Evolutionary conservation across 2,329 filamentous ascomycete genomes (phyloP), one percentile per base, ranked within the genome.

Genomic region (Venturiaceae sp.): DNA sequence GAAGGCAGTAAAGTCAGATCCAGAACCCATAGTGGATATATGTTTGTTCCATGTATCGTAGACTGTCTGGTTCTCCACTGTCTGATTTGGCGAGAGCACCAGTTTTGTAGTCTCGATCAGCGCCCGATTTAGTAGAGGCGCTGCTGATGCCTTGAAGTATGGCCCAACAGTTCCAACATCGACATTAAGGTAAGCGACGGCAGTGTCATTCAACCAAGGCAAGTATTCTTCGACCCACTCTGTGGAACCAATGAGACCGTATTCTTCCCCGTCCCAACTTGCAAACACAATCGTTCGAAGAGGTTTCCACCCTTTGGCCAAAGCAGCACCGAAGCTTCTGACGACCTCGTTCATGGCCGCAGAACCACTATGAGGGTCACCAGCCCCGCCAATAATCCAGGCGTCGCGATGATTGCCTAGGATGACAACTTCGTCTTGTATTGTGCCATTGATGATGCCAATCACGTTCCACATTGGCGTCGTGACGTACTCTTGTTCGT

Each of bases 141-240:
- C 88, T 0, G 88, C 88, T 0, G 81, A 75, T 16, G 83, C 80
- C 1, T 66, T 65, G 66, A 94, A 90, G n/a, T 77, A 59, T 0
- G 82, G 80, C 0, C 90, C 88, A 5, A 76, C 69, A 3, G 86
- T 80, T 32, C 86, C 88, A 5, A 90, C 84, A 65, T 96, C 92
- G 58, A 95, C 83, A 69, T 96, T 95, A 62, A 96, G 72, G 67
- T 95, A 95, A 9, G 90, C 90, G 16, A 96, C 81, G 59, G 85
- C 87, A 41, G 87, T 80, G 3, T 79, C 78, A 2, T 80, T 79
- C 13, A 96, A 80, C 90, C 90, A 95, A 0, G 88, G 86, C 0
- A 95, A 73, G 65, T 89, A 90, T 64, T 96, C 90, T 68, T 96
- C 91, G 0, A 96, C 90, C 90, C 91, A 96, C 68, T 96, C 92